These are phyloP conservation scores for Rhodamnia rubescens DNA, from an alignment of 345 rosid genomes.

Conservation along the genomic window DNA sequence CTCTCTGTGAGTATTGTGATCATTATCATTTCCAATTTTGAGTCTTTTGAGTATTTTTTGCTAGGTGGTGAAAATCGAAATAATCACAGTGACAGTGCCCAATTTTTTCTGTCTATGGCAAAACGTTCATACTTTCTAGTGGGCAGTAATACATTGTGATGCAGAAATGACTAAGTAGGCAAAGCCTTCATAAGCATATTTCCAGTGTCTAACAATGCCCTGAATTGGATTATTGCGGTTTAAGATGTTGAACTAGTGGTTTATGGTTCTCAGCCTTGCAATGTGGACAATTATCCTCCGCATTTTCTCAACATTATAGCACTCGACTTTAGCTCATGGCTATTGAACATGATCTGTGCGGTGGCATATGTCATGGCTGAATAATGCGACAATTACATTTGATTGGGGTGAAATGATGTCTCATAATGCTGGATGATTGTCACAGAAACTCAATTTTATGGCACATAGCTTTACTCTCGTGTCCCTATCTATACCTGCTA, in stretches of 20 bases:
- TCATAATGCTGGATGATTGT: background rate
- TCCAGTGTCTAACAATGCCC: background rate
- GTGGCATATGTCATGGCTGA: background rate
- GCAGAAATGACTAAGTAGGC: background rate
- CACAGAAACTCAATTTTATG: background rate
- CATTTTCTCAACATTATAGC: background rate
- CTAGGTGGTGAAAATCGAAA: background rate
- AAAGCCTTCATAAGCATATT: background rate
- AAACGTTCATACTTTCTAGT: background rate
- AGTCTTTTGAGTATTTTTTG: background rate
- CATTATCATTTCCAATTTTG: background rate
- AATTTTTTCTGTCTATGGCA: background rate
- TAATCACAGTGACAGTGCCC: background rate
- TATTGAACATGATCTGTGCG: background rate
- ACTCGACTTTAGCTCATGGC: background rate
- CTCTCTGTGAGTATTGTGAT: background rate
- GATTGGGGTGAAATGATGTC: background rate
- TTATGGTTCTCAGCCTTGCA: background rate
- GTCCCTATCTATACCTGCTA: background rate
- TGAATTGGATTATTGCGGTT: background rate
- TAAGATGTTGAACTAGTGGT: background rate
- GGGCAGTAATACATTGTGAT: background rate
- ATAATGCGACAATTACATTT: background rate
- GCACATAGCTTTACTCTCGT: background rate
- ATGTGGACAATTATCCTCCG: background rate